These are phyloP conservation scores for Tylopilus sp. DNA, from an alignment of 1,284 basidiomycete species.

Conservation along the genomic window DNA sequence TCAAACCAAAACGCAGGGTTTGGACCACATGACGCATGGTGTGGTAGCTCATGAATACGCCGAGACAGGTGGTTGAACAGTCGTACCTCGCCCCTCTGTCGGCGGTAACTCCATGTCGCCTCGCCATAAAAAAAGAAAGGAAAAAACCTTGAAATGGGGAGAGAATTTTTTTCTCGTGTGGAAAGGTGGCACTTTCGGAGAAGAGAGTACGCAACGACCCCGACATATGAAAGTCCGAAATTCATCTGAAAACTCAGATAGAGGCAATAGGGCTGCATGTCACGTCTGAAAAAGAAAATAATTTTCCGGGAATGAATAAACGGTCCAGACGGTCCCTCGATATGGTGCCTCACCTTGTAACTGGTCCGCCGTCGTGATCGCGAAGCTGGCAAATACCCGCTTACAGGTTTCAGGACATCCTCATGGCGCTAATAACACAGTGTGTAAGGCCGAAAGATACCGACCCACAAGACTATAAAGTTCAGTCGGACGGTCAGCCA, in stretches of 20 bases:
- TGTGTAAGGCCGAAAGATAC: conserved; percentile 52
- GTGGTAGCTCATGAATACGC: conserved; percentile 3
- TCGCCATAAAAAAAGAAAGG: conserved; percentile 11
- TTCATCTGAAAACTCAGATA: conserved; percentile 32
- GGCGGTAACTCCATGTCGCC: conserved; percentile 15
- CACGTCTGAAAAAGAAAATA: conserved; percentile 23
- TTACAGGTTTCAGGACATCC: conserved; percentile 20
- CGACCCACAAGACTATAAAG: conserved; percentile 26
- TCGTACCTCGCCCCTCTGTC: conserved; percentile 16
- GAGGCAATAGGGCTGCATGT: conserved; percentile 19
- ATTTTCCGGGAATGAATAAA: conserved; percentile 27
- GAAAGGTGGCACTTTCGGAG: conserved; percentile 26
- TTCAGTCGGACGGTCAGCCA: conserved; percentile 12
- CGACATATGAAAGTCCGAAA: conserved; percentile 35
- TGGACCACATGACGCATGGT: conserved; percentile 7
- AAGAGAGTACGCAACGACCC: conserved; percentile 20
- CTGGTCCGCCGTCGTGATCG: conserved; percentile 27
- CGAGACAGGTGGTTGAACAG: conserved; percentile 6
- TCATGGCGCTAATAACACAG: conserved; percentile 87
- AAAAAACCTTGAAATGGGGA: conserved; percentile 18
- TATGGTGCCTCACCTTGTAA: conserved; percentile 28
- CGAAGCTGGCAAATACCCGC: conserved; percentile 24
- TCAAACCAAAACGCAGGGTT: conserved; percentile 2
- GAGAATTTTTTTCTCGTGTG: conserved; percentile 12
- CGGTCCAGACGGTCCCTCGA: conserved; percentile 26